A percentile compares a stretch with the other conserved stretches of the same genome.
phyloP scores from a whole-genome alignment of 371 early-diverging fungal genomes.

The Syncephalis plumigaleata region DNA sequence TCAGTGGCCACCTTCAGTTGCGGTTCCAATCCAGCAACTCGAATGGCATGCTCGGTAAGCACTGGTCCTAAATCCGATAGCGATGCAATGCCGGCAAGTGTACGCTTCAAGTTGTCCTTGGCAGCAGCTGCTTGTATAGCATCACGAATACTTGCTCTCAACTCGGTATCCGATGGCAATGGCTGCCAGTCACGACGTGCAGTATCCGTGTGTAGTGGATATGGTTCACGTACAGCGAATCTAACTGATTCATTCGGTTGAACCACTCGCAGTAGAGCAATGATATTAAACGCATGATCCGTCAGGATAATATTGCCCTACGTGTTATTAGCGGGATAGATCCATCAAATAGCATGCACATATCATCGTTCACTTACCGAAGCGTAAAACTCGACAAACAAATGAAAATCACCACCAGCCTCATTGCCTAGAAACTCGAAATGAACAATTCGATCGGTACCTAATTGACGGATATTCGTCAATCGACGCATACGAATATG shows the following conservation, averaged over 20 bases:
- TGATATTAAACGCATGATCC: conserved; percentile 68
- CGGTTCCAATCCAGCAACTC: conserved; percentile 48
- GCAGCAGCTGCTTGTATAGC: conserved; percentile 38
- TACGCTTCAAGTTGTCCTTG: conserved; percentile 6
- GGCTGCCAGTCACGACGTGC: not conserved
- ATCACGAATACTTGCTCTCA: conserved; percentile 26
- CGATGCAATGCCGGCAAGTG: not conserved
- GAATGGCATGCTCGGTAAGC: conserved; percentile 70
- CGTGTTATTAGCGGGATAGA: not conserved
- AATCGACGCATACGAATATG: conserved; percentile 71
- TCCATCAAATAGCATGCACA: not conserved
- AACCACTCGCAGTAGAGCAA: conserved; percentile 75
- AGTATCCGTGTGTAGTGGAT: conserved; percentile 9
- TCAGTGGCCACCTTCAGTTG: conserved; percentile 24
- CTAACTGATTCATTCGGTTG: conserved; percentile 49
- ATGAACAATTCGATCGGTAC: conserved; percentile 85
- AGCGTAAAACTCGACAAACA: conserved; percentile 91
- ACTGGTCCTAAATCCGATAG: conserved; percentile 65
- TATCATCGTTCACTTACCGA: conserved; percentile 24
- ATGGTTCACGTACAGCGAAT: conserved; percentile 69
- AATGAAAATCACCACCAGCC: conserved; percentile 53
- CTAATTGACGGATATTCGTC: conserved; percentile 67
- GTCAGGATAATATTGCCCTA: conserved; percentile 92
- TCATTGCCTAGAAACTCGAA: conserved; percentile 70
- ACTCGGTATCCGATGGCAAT: conserved; percentile 7